Evolutionary conservation across 192 early-diverging fungal species (phyloP).

Genomic region (Blastocladiella britannica): DNA sequence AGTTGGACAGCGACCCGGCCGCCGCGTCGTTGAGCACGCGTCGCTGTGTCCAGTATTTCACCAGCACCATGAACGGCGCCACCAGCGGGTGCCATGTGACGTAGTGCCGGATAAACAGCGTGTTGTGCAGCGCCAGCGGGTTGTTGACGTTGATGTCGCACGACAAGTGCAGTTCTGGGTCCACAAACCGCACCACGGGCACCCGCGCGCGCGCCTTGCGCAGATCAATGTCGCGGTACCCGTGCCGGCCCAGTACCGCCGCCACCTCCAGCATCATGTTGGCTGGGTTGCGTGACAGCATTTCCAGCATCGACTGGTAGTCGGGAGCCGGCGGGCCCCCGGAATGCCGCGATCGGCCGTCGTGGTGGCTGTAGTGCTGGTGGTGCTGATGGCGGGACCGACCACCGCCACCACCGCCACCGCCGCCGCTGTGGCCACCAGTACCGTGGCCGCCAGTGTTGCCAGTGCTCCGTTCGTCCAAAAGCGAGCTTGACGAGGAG

Average conservation of each 20-base stretch:
- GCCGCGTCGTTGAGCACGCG: conserved; percentile 78
- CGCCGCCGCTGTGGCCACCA: too few relatives aligned
- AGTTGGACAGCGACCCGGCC: conserved; percentile 24
- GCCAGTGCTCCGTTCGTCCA: too few relatives aligned
- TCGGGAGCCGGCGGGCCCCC: too few relatives aligned
- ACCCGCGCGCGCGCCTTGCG: background rate
- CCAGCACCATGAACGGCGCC: conserved; percentile 69
- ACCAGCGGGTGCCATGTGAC: conserved; percentile 70
- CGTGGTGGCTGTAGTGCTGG: too few relatives aligned
- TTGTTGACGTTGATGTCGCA: conserved; percentile 94
- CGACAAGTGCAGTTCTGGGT: conserved; percentile 16
- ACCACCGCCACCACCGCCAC: too few relatives aligned
- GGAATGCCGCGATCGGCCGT: too few relatives aligned
- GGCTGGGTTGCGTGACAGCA: background rate
- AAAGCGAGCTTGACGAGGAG: too few relatives aligned
- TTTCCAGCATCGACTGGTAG: too few relatives aligned
- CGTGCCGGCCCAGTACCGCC: background rate
- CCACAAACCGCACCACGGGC: background rate
- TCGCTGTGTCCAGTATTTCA: conserved; percentile 81
- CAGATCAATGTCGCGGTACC: background rate
- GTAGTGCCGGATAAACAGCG: conserved; percentile 71
- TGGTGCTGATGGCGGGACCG: too few relatives aligned
- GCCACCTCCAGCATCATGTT: background rate
- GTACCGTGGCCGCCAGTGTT: too few relatives aligned
- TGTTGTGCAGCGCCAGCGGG: conserved; percentile 71